Percentiles rank a stretch among this genome's conserved stretches.
These are phyloP conservation scores for Cardamine occulta DNA, from an alignment of 345 rosid genomes.

Conservation along the genomic window DNA sequence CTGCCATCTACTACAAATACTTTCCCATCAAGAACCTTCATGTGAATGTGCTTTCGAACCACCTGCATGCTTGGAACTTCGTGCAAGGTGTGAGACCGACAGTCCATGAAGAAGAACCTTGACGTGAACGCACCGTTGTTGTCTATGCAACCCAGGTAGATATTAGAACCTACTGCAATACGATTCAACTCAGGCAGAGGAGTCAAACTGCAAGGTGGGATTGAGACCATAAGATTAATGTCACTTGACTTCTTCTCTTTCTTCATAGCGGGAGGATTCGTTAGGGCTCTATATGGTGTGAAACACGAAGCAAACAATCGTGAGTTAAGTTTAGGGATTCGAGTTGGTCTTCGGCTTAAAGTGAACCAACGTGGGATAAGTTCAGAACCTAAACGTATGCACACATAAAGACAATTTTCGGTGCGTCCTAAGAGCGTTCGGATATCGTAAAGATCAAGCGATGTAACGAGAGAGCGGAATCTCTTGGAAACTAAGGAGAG, in stretches of 20 bases:
- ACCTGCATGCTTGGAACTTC: slow-evolving; percentile 3
- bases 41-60: rapidly evolving
- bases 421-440: slow-evolving; percentile 1
- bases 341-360: neutral
- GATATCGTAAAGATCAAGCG: slow-evolving; percentile 3
- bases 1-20: neutral
- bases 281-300: neutral
- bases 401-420: slow-evolving; percentile 3
- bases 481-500: slow-evolving; percentile 32
- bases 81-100: slow-evolving; percentile 9
- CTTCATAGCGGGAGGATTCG: no score
- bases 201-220: neutral
- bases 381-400: neutral
- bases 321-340: neutral
- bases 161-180: neutral
- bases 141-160: neutral
- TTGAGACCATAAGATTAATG: neutral
- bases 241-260: neutral
- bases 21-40: slow-evolving; percentile 23
- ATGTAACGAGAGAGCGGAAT: slow-evolving; percentile 4
- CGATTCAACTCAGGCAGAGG: neutral
- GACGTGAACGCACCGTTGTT: neutral
- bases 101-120: slow-evolving; percentile 10
- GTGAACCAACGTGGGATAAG: neutral
- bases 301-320: neutral